phyloP scores from a whole-genome alignment of 345 rosid species.

The Pistacia atlantica region DNA sequence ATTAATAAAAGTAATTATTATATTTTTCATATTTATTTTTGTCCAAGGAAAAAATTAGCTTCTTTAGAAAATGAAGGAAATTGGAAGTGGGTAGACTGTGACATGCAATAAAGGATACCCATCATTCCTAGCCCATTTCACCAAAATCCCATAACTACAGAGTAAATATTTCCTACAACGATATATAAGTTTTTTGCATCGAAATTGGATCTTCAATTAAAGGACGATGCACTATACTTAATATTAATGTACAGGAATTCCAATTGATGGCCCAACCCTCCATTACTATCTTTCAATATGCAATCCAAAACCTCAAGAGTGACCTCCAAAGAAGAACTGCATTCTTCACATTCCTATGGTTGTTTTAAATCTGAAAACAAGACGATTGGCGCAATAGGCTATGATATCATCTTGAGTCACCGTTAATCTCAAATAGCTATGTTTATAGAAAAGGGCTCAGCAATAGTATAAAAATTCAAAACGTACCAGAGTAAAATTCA shows the following conservation, averaged over 20 bases:
- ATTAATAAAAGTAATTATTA: no score
- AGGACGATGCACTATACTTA: conserved; percentile 5
- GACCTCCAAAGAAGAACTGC: neutral
- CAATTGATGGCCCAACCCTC: neutral
- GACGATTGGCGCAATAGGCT: neutral
- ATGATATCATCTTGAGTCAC: neutral
- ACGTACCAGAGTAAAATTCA: conserved; percentile 2
- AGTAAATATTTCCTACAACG: neutral
- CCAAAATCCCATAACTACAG: neutral
- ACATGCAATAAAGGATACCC: neutral
- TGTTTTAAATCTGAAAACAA: neutral
- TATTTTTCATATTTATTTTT: no score
- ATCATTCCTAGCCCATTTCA: neutral
- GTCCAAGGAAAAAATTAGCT: neutral
- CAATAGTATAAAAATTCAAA: neutral
- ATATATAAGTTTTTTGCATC: neutral
- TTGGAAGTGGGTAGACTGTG: neutral
- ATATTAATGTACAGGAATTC: neutral
- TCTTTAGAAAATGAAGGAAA: neutral
- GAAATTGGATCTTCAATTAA: neutral
- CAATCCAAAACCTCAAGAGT: neutral
- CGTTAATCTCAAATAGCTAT: neutral
- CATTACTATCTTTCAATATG: neutral
- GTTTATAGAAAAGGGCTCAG: neutral
- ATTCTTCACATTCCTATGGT: neutral